These are phyloP conservation scores for Citrus cavaleriei DNA, from an alignment of 345 rosid genomes.

Conservation along the genomic window DNA sequence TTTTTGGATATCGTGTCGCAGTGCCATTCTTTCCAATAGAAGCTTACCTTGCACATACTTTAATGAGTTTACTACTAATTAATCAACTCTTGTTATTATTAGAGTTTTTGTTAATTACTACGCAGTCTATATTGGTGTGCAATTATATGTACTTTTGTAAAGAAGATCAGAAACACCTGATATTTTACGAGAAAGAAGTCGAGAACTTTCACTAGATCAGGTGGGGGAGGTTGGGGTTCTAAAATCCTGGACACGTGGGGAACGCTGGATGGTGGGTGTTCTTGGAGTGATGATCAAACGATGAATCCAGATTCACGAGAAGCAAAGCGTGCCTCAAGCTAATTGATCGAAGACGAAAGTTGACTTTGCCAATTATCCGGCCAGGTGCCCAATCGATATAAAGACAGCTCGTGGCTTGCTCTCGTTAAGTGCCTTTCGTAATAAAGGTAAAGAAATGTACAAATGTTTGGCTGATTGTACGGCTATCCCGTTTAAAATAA, in stretches of 20 bases:
- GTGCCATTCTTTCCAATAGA: not conserved
- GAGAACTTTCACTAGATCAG: constrained; percentile 7
- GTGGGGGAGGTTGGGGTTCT: too few species aligned
- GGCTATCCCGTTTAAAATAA: too few species aligned
- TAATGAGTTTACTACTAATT: not conserved
- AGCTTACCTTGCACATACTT: not conserved
- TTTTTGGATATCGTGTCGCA: constrained; percentile 2
- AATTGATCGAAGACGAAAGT: constrained; percentile 3
- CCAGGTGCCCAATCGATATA: not conserved
- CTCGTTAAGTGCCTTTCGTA: not conserved
- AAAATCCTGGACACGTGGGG: constrained; percentile 5
- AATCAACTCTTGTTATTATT: not conserved
- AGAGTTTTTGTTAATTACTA: too few species aligned
- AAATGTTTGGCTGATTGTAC: not conserved
- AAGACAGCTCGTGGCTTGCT: not conserved
- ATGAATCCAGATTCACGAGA: constrained; percentile 8
- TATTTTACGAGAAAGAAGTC: constrained; percentile 3
- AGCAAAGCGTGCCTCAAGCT: constrained; percentile 1
- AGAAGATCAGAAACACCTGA: constrained; percentile 9
- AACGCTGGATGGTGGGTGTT: not conserved
- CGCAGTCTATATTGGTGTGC: too few species aligned
- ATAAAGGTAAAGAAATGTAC: not conserved
- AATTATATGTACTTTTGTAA: not conserved
- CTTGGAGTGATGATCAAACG: not conserved
- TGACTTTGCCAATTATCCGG: not conserved